phyloP scores from a whole-genome alignment of 768 basidiomycete genomes.

The Hypholoma fasciculare region DNA sequence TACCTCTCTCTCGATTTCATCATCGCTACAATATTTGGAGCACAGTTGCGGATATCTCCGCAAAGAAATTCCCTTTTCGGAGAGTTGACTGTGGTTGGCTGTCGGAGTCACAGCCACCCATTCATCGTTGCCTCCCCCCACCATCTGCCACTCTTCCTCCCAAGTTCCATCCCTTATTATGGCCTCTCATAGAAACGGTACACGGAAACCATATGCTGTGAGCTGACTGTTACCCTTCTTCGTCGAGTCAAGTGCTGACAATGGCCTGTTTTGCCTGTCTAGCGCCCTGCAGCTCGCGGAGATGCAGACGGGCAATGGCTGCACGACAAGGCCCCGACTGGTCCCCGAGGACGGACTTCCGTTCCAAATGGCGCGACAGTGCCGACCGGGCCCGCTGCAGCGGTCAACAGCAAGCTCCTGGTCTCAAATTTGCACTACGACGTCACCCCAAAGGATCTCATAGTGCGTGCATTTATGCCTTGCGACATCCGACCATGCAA shows the following conservation, averaged over 20 bases:
- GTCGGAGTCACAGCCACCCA: background rate
- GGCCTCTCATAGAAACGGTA: conserved; percentile 23
- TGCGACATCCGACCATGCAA: background rate
- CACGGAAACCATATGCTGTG: conserved; percentile 30
- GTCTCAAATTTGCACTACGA: conserved; percentile 93
- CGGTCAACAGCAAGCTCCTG: conserved; percentile 55
- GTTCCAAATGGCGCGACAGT: conserved; percentile 19
- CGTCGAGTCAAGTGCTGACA: background rate
- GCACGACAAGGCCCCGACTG: conserved; percentile 71
- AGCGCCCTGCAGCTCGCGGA: conserved; percentile 55
- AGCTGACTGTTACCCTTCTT: conserved; percentile 1
- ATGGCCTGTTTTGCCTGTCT: background rate
- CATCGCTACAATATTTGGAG: no score
- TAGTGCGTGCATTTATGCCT: conserved; percentile 48
- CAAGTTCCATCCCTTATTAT: conserved; percentile 15
- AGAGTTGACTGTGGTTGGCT: background rate
- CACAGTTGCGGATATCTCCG: background rate
- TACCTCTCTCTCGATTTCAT: no score
- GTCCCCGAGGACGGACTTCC: conserved; percentile 28
- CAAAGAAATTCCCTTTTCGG: background rate
- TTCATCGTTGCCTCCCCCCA: background rate
- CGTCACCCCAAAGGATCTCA: conserved; percentile 84
- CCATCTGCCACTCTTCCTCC: conserved; percentile 11
- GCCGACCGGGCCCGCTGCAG: conserved; percentile 30
- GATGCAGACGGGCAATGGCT: conserved; percentile 68